phyloP scores from a whole-genome alignment of 139 green algal genomes.

The Ulvella scutata region DNA sequence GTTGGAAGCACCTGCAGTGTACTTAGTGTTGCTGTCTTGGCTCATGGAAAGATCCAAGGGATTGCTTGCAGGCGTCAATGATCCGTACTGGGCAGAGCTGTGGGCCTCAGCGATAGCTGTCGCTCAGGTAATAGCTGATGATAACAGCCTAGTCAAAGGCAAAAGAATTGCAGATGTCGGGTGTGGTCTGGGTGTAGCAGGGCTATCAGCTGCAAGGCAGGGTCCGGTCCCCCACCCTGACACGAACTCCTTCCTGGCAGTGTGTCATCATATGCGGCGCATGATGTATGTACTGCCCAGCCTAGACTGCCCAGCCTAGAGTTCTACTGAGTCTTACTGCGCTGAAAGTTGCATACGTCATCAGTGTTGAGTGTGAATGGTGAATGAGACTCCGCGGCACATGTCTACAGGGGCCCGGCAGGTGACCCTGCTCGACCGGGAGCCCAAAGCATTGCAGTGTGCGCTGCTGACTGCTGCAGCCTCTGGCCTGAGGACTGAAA shows the following conservation, averaged over 20 bases:
- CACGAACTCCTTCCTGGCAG: not conserved
- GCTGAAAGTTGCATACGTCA: no score
- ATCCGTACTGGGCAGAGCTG: constrained; percentile 47
- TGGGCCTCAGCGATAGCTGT: constrained; percentile 70
- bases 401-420: constrained; percentile 27
- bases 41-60: no score
- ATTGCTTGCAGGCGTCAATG: no score
- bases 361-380: no score
- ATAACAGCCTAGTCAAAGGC: constrained; percentile 13
- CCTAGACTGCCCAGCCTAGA: not conserved
- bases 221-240: not conserved
- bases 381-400: not conserved
- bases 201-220: constrained; percentile 50
- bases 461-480: constrained; percentile 27
- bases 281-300: not conserved
- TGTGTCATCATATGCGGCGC: not conserved
- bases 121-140: constrained; percentile 15
- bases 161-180: constrained; percentile 49
- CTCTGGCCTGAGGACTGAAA: constrained; percentile 9
- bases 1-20: no score
- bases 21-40: no score
- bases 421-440: constrained; percentile 63
- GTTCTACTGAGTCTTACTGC: not conserved
- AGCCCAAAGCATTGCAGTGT: constrained; percentile 64
- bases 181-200: constrained; percentile 51